Percentiles rank a stretch among this genome's conserved stretches.
These are phyloP conservation scores for Fusarium camptoceras DNA, from an alignment of 2,329 filamentous ascomycete genomes.

Conservation along the genomic window DNA sequence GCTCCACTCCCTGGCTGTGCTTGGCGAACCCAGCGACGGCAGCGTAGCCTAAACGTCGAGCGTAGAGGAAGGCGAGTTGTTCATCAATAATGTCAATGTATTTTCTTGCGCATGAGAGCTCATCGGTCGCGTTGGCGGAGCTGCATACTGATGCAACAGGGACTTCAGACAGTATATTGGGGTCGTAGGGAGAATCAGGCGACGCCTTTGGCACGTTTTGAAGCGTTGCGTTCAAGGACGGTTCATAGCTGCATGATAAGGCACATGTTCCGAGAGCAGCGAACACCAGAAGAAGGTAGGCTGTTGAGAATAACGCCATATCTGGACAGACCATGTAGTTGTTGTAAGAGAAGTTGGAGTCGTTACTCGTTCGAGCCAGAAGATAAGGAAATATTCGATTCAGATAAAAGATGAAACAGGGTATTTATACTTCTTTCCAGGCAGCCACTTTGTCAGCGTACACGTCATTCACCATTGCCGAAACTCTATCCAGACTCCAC, in stretches of 20 bases:
- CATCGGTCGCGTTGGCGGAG: not conserved
- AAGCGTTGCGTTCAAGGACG: not conserved
- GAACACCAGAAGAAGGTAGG: not conserved
- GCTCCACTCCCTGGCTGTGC: not conserved
- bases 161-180: constrained; percentile 49
- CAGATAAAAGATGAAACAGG: too few species aligned
- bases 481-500: not conserved
- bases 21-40: constrained; percentile 31
- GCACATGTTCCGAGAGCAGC: not conserved
- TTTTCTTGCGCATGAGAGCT: constrained; percentile 21
- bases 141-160: not conserved
- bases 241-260: not conserved
- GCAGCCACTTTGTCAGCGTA: not conserved
- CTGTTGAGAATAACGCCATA: not conserved
- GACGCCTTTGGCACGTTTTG: not conserved
- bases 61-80: constrained; percentile 32
- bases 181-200: not conserved
- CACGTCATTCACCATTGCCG: not conserved
- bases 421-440: not conserved
- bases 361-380: too few species aligned
- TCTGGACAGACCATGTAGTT: not conserved
- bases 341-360: not conserved
- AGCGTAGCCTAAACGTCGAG: constrained; percentile 29
- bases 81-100: constrained; percentile 37
- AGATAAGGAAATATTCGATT: too few species aligned